Base-by-base conservation (phyloP, 208 protist genomes). In the Trypanosoma brucei region DNA sequence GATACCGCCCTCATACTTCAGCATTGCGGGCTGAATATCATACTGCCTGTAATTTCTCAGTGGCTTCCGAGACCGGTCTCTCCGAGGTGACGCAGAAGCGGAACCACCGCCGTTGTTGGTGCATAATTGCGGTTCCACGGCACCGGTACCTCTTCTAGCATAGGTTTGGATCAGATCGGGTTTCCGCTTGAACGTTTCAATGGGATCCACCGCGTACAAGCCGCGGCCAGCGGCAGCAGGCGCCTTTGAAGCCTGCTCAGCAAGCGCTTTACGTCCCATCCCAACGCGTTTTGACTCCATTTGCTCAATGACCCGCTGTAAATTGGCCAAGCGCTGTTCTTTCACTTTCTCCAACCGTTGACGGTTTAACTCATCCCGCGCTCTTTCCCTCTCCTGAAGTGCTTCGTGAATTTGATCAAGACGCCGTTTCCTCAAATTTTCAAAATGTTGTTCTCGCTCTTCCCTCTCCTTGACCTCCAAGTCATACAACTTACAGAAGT, bases 391-490 rank as follows among this genome's bases (percentile, higher is more conserved):
- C 35, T 73, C 78, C n/a, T 67, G 55, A 44, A 96, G 63, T 13
- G 79, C 70, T 2, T 70, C 62, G 46, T 76, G 62, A 40, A 93
- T 78, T 8, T 46, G 62, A 6, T 89, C 75, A 11, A 93, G 78
- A n/a, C 86, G 86, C 3, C 83, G 79, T 55, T 86, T 44, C 61
- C 89, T 83, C 61, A 95, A 71, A 61, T 84, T 72, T 61, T 56
- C 72, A 37, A 92, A 69, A 67, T 95, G 86, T 39, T 68, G 75
- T 71, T 96, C 88, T 4, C 86, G 79, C 46, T 96, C 91, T 4
- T 75, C 46, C 79, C 91, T 93, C 78, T 96, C 91, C 58, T 86
- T 70, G 62, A 90, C 73, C 68, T 96, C 88, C 52, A 96, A 76
- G 55, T 74, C 76, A 59, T 86, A 88, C 35, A 96, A 77, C 31